These are phyloP conservation scores for Chlamydomonas applanata DNA, from an alignment of 139 green algal genomes.

Conservation along the genomic window DNA sequence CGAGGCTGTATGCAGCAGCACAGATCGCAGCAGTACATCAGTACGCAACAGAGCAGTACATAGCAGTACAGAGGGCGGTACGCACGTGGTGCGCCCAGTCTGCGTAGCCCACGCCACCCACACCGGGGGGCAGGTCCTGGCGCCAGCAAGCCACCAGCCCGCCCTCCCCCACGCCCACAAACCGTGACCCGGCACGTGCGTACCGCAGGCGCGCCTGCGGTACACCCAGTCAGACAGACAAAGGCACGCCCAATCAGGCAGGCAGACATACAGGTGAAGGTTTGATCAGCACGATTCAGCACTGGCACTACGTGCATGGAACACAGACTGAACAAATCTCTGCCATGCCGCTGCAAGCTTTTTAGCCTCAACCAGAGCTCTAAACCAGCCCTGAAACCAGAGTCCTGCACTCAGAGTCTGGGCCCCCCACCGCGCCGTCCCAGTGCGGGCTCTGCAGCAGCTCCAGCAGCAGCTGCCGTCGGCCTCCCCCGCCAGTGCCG, in stretches of 20 bases:
- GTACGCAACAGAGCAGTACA: neutral
- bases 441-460: neutral
- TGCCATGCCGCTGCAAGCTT: too few relatives aligned
- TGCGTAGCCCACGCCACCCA: slow-evolving; percentile 57
- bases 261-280: too few relatives aligned
- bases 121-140: slow-evolving; percentile 50
- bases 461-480: slow-evolving; percentile 6
- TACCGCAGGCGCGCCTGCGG: slow-evolving; percentile 54
- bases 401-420: too few relatives aligned
- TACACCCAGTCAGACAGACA: too few relatives aligned
- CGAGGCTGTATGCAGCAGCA: neutral
- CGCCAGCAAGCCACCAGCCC: slow-evolving; percentile 77
- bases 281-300: too few relatives aligned
- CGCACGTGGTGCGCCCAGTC: slow-evolving; percentile 78
- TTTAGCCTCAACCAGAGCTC: too few relatives aligned
- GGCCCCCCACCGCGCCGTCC: slow-evolving; percentile 6
- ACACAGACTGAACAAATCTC: too few relatives aligned
- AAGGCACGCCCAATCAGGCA: too few relatives aligned
- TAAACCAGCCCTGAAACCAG: too few relatives aligned
- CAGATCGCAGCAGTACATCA: neutral
- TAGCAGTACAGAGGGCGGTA: neutral
- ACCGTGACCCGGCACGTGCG: slow-evolving; percentile 59
- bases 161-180: slow-evolving; percentile 71
- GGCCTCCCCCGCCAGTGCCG: neutral
- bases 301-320: too few relatives aligned